Base-by-base conservation (phyloP, 2,329 filamentous ascomycete species). In the Paracoccidioides brasiliensis region DNA sequence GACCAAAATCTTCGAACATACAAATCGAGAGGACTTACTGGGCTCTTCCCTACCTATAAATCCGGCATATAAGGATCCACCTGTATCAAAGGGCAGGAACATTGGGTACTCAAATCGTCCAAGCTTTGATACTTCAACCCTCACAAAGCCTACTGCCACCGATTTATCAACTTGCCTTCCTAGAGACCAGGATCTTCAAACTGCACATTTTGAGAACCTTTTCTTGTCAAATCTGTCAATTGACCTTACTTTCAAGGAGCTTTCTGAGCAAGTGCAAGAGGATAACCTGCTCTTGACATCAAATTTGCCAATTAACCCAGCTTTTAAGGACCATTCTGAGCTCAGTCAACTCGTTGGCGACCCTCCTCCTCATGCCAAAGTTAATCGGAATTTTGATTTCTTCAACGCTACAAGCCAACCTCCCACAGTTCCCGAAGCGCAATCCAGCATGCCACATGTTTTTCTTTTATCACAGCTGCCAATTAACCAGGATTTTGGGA, bases 201-300 rank as follows among this genome's bases (percentile, higher is more conserved):
- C 3, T 52, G 50, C 9, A n/a, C 28, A 22, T 41, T 42, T 37
- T 42, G 50, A 42, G 14, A 15, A 15, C 22, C 64, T 69, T 14
- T 55, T 67, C 7, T 60, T 63, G 42, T 70, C 68, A 7, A 59
- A 63, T 4, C 60, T 70, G n/a, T 67, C 67, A 5, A 67, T 70
- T 30, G 69, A 70, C 22, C 67, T 67, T 14, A 63, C 66, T 22
- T 54, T 53, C 28, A 37, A 49, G 10, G 35, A 12, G 10, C 3
- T 53, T 4, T 35, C 41, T 60, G 14, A 55, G 50, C 32, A 49
- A 15, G 32, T 7, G 14, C 30, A 35, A 15, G 30, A 48, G 12
- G 30, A 48, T 48, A 30, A 35, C 5, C 12, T 33, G 14, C 30
- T 54, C 62, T 49, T 69, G 66, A 45, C n/a, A 30, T 54, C 52